Conservation (phyloP, 345 rosid species). For the Aquilaria sinensis region DNA sequence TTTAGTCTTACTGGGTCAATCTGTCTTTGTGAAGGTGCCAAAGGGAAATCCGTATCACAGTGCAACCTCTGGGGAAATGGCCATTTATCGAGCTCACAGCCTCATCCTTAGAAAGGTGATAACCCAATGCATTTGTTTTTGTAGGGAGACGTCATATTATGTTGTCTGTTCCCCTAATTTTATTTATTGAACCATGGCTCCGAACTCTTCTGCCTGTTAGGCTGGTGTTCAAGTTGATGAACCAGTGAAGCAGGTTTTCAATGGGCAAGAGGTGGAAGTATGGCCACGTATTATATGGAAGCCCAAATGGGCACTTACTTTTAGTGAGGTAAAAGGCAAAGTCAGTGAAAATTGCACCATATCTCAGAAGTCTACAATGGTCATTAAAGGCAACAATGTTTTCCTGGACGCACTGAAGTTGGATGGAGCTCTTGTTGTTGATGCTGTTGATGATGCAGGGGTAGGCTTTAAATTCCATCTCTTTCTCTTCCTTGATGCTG, state of each 20-base stretch:
- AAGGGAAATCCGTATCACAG: conserved; percentile 94
- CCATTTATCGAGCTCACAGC: conserved; percentile 71
- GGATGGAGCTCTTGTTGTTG: conserved; percentile 77
- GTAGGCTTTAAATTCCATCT: conserved; percentile 27
- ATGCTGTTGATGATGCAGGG: conserved; percentile 71
- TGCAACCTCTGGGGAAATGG: conserved; percentile 96
- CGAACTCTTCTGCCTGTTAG: conserved; percentile 27
- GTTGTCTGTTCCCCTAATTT: not conserved
- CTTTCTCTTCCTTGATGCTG: not conserved
- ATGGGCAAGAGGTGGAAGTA: conserved; percentile 90
- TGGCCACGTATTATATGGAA: conserved; percentile 89
- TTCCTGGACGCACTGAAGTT: conserved; percentile 51
- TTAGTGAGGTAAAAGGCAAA: conserved; percentile 65
- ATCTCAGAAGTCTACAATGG: conserved; percentile 70
- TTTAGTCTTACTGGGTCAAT: not conserved
- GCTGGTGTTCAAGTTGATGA: conserved; percentile 70
- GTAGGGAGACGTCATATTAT: no score
- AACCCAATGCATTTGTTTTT: not conserved
- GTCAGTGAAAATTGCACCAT: conserved; percentile 49
- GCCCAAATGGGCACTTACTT: conserved; percentile 84
- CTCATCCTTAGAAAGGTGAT: conserved; percentile 64
- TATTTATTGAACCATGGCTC: conserved; percentile 1
- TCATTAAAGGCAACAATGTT: conserved; percentile 57
- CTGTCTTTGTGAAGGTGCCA: conserved; percentile 49
- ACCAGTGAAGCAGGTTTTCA: conserved; percentile 58